Evolutionary conservation across 1,284 basidiomycete species (phyloP).

Genomic region (Tylopilus sp.): DNA sequence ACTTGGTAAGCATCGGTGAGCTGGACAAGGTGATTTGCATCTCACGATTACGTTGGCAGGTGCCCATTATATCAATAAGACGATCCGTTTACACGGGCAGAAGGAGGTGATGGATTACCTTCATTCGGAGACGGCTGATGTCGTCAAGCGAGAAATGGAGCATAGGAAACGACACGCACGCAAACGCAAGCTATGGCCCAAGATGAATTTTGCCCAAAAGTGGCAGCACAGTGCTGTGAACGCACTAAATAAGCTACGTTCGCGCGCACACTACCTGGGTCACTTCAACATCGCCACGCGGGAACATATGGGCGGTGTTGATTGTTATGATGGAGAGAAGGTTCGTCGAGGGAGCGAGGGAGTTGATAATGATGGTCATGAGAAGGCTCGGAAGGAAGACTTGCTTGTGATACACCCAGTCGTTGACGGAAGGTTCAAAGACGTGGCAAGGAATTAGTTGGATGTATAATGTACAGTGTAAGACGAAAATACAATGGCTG

Average conservation of each 20-base stretch:
- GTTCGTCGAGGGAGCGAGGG: slow-evolving; percentile 49
- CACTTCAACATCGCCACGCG: slow-evolving; percentile 68
- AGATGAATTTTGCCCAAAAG: slow-evolving; percentile 45
- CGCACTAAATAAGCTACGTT: slow-evolving; percentile 60
- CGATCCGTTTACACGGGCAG: slow-evolving; percentile 55
- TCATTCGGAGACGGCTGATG: slow-evolving; percentile 52
- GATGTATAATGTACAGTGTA: slow-evolving; percentile 20
- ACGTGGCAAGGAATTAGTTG: slow-evolving; percentile 57
- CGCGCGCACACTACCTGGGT: slow-evolving; percentile 66
- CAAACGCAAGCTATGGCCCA: slow-evolving; percentile 28
- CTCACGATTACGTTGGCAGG: slow-evolving; percentile 51
- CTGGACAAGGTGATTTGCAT: background rate
- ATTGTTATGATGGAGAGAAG: slow-evolving; percentile 74
- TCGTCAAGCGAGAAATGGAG: slow-evolving; percentile 57
- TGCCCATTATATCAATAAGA: slow-evolving; percentile 73
- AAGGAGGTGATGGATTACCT: slow-evolving; percentile 42
- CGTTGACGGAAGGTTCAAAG: slow-evolving; percentile 79
- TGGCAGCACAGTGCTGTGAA: slow-evolving; percentile 63
- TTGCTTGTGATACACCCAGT: slow-evolving; percentile 74
- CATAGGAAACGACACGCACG: slow-evolving; percentile 29
- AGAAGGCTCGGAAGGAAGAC: slow-evolving; percentile 57
- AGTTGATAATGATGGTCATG: slow-evolving; percentile 36
- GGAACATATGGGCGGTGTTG: slow-evolving; percentile 85
- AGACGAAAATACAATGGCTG: slow-evolving; percentile 7
- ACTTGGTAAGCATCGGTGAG: slow-evolving; percentile 65